Base-by-base conservation (phyloP, 208 protist genomes). In the Wallacemonas collosoma region DNA sequence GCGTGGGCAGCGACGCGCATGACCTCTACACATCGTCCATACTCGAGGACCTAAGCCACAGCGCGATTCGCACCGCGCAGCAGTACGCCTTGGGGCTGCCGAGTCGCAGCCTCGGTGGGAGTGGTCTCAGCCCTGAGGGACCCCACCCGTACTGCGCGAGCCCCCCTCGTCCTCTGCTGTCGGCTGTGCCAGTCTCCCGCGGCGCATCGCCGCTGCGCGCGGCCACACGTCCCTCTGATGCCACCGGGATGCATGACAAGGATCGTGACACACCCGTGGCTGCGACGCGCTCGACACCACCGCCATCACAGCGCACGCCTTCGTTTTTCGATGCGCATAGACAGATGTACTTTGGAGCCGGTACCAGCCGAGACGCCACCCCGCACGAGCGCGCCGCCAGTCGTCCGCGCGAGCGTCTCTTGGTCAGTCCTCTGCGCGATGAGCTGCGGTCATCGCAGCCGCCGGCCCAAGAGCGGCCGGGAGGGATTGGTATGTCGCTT, bases 331-430 rank as follows among this genome's bases (percentile, higher is more conserved):
- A 65, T 38, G 60, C 43, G 41, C 38, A 65, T 48, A 8, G 60
- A 12, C 60, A 65, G n/a, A 65, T 65, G 60, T 65, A 65, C 60
- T 65, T 65, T 65, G 60, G 60, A 3, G n/a, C 41, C 9, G 12
- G 41, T 26, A 36, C 56, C 5, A 9, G 38, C 53, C 14, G 14
- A 5, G 15, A 57, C 53, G 53, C 53, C 53, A 17, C 15, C 26
- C 6, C 53, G 53, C 53, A 36, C 53, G 9, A 15, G 14, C 53
- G 15, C 53, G 14, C 15, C 35, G 56, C 7, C 56, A 62, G 56
- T 15, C 60, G 43, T 8, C 43, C 17, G 7, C 60, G 60, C 14
- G 60, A 65, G 38, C 60, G 60, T 14, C 7, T 65, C 60, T 48
- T 65, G 40, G 60, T 65, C 12, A 65, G 60, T 51, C 60, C 60